Evolutionary conservation across 2,329 filamentous ascomycete genomes (phyloP).

Genomic region (Metarhizium rileyi): DNA sequence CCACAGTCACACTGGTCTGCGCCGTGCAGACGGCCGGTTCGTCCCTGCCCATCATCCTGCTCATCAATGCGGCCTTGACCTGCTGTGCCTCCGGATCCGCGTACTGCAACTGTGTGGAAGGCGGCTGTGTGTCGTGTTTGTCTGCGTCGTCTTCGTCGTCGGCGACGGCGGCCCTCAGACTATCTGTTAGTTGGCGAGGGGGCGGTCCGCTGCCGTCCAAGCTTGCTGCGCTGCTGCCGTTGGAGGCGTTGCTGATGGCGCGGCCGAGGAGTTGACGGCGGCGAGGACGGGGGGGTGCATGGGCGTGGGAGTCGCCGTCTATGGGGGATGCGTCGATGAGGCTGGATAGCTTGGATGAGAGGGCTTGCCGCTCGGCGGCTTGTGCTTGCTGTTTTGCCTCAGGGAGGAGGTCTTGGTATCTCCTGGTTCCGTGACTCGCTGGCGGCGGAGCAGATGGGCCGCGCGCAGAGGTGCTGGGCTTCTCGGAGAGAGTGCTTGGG

Average conservation of each 20-base stretch:
- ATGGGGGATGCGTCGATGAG: conserved; percentile 24
- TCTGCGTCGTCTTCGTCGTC: conserved; percentile 13
- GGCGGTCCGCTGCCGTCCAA: conserved; percentile 17
- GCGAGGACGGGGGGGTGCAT: conserved; percentile 16
- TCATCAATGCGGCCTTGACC: conserved; percentile 34
- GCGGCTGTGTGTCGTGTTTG: conserved; percentile 23
- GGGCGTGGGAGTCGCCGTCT: conserved; percentile 8
- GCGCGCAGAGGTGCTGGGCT: conserved; percentile 1
- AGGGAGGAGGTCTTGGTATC: conserved; percentile 6
- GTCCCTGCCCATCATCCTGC: conserved; percentile 27
- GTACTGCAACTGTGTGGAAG: conserved; percentile 45
- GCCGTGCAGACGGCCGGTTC: not conserved
- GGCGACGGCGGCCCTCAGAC: conserved; percentile 4
- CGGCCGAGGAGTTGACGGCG: conserved; percentile 46
- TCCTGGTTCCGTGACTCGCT: conserved; percentile 1
- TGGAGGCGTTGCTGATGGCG: conserved; percentile 48
- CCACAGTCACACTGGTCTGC: not conserved
- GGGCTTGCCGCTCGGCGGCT: conserved; percentile 29
- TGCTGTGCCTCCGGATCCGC: conserved; percentile 38
- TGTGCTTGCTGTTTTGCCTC: conserved; percentile 18
- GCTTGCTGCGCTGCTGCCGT: conserved; percentile 36
- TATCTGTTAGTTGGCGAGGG: conserved; percentile 3
- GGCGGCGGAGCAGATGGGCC: conserved; percentile 8
- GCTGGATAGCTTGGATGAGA: conserved; percentile 32
- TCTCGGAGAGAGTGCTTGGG: conserved; percentile 7